A percentile compares a stretch with the other conserved stretches of the same genome.
Conservation (phyloP, 176 grass and related monocot genomes). For the bread wheat (Triticum aestivum) region IWGSC_CS_RefSeq_v2.1 NC_057801.1:586606108-586606607, state of each 20-base stretch:
- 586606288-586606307: neutral
- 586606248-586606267: neutral
- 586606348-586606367: neutral
- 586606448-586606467: neutral
- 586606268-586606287: neutral
- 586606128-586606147: conserved; percentile 1
- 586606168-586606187: neutral
- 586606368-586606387: neutral
- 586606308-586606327: neutral
- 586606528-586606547: conserved; percentile 29
- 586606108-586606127: neutral
- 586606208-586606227: neutral
- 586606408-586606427: neutral
- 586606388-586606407: neutral
- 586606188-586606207: neutral
- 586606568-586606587: neutral
- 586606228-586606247: neutral
- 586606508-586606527: neutral
- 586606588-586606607: neutral
- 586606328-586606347: neutral
- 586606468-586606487: neutral
- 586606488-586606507: neutral
- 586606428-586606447: neutral
- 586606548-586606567: conserved; percentile 33
- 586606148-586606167: neutral